Conservation (phyloP, 495 filamentous ascomycete species). For the Aspergillus egyptiacus region DNA sequence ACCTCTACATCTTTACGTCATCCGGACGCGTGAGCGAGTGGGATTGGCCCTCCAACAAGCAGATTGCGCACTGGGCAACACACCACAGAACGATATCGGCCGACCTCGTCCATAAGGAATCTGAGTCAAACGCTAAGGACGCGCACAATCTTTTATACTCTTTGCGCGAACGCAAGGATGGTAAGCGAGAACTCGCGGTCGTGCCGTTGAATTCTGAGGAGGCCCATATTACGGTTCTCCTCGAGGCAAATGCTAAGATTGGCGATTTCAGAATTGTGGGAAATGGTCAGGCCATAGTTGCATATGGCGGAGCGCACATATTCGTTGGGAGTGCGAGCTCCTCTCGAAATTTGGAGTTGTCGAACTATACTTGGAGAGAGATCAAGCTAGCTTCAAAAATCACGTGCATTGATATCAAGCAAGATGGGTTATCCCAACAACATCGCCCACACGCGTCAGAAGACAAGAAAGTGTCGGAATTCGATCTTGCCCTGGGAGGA, state of each 20-base stretch:
- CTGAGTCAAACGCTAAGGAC: slow-evolving; percentile 4
- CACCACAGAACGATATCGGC: slow-evolving; percentile 19
- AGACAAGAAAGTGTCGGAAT: slow-evolving; percentile 21
- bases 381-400: slow-evolving; percentile 31
- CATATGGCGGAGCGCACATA: slow-evolving; percentile 30
- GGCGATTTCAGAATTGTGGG: slow-evolving; percentile 27
- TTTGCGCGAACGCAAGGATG: slow-evolving; percentile 25
- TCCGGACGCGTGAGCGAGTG: slow-evolving; percentile 61
- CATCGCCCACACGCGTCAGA: slow-evolving; percentile 24
- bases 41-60: slow-evolving; percentile 64
- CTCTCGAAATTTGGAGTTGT: slow-evolving; percentile 13
- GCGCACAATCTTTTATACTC: slow-evolving; percentile 12
- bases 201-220: slow-evolving; percentile 23
- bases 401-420: slow-evolving; percentile 32
- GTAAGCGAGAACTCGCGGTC: slow-evolving; percentile 28
- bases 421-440: slow-evolving; percentile 18
- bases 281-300: slow-evolving; percentile 32
- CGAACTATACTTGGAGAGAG: slow-evolving; percentile 49
- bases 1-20: slow-evolving; percentile 65
- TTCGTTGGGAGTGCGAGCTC: slow-evolving; percentile 27
- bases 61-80: slow-evolving; percentile 43
- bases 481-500: slow-evolving; percentile 72
- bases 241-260: slow-evolving; percentile 29
- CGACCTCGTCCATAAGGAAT: slow-evolving; percentile 15
- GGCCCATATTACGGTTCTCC: slow-evolving; percentile 17